These are phyloP conservation scores for Cladophialophora psammophila DNA, from an alignment of 2,329 filamentous ascomycete species.

Conservation along the genomic window DNA sequence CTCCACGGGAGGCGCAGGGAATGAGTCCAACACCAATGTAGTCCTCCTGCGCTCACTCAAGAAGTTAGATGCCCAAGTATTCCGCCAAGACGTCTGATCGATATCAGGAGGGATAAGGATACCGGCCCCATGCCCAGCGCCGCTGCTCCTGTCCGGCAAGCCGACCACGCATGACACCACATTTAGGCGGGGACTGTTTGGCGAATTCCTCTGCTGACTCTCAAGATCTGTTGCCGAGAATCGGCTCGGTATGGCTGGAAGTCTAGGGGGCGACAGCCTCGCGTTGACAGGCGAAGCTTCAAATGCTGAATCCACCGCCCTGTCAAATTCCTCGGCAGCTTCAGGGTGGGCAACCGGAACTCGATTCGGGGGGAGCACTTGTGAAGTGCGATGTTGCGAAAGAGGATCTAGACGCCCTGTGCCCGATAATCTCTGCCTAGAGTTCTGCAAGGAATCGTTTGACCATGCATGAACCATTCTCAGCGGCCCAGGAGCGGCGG, in stretches of 20 bases:
- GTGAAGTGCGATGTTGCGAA: conserved; percentile 38
- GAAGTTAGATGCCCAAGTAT: conserved; percentile 45
- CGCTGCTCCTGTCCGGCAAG: conserved; percentile 50
- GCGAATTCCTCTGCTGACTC: conserved; percentile 25
- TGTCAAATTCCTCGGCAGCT: not conserved
- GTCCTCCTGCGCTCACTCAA: conserved; percentile 48
- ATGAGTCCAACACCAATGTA: conserved; percentile 45
- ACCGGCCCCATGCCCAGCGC: conserved; percentile 52
- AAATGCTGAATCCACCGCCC: not conserved
- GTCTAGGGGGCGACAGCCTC: not conserved
- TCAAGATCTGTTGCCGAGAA: conserved; percentile 3
- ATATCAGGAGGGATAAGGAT: conserved; percentile 48
- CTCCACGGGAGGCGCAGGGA: conserved; percentile 32
- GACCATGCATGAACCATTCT: conserved; percentile 31
- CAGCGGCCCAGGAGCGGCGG: conserved; percentile 11
- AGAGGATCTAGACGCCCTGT: conserved; percentile 33
- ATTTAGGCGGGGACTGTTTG: conserved; percentile 35
- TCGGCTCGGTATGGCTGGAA: not conserved
- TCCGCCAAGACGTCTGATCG: conserved; percentile 50
- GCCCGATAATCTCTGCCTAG: conserved; percentile 24
- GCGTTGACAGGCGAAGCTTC: not conserved
- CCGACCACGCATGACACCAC: conserved; percentile 35
- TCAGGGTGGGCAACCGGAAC: not conserved
- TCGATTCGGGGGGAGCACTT: not conserved
- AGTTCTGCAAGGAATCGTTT: conserved; percentile 26